phyloP scores from a whole-genome alignment of 805 yeast species.

The Saccharomyces jurei region DNA sequence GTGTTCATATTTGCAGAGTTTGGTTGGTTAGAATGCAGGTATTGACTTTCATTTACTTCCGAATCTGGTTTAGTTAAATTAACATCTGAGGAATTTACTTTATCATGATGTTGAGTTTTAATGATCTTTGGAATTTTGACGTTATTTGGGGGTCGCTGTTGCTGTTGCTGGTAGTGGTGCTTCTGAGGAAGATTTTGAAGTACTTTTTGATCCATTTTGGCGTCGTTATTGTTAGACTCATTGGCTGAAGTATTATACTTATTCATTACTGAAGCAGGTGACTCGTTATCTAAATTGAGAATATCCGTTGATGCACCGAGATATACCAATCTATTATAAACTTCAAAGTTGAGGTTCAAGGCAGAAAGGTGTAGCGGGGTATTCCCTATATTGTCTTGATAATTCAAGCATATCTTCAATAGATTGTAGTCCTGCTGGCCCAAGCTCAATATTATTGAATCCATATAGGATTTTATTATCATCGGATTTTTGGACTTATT shows the following conservation, averaged over 20 bases:
- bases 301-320: constrained; percentile 28
- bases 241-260: constrained; percentile 23
- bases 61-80: background rate
- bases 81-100: background rate
- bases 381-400: constrained; percentile 75
- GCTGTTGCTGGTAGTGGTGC: constrained; percentile 2
- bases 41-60: background rate
- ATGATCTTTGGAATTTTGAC: background rate
- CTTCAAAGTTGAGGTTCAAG: constrained; percentile 25
- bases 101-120: background rate
- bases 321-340: constrained; percentile 26
- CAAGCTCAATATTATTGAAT: constrained; percentile 39
- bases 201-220: background rate
- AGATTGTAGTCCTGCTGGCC: constrained; percentile 34
- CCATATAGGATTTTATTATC: constrained; percentile 49
- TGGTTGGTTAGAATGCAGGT: constrained; percentile 1
- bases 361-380: constrained; percentile 77
- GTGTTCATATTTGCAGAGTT: constrained; percentile 12
- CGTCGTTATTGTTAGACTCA: constrained; percentile 2
- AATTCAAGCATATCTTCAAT: constrained; percentile 56
- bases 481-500: constrained; percentile 40
- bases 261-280: constrained; percentile 24
- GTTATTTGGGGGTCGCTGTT: constrained; percentile 2
- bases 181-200: background rate
- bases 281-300: constrained; percentile 24